Conservation (phyloP, 306 rosid species). For the Begonia loranthoides region DNA sequence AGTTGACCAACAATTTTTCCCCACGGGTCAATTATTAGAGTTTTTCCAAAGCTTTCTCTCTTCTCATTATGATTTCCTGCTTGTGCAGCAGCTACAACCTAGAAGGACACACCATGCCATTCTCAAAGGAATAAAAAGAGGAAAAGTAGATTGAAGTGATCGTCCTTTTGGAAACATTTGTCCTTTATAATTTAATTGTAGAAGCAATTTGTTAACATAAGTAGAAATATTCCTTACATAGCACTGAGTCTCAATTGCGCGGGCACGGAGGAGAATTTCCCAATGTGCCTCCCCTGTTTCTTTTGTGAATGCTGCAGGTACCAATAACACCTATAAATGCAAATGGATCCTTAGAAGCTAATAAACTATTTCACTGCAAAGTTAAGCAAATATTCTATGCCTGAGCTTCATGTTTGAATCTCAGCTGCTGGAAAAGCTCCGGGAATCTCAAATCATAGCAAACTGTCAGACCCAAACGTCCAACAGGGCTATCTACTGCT, state of each 20-base stretch:
- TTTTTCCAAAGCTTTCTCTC: conserved; percentile 84
- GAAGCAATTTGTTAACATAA: not conserved
- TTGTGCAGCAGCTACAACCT: conserved; percentile 98
- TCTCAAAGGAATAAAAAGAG: conserved; percentile 7
- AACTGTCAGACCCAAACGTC: conserved; percentile 78
- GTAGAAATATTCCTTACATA: conserved; percentile 37
- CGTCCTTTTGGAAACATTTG: conserved; percentile 1
- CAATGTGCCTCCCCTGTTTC: conserved; percentile 91
- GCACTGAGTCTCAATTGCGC: conserved; percentile 95
- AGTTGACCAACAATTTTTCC: conserved; percentile 66
- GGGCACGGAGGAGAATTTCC: conserved; percentile 94
- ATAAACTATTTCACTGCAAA: conserved; percentile 13
- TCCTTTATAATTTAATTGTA: not conserved
- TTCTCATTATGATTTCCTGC: conserved; percentile 63
- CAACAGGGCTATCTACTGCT: conserved; percentile 76
- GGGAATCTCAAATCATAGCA: conserved; percentile 98
- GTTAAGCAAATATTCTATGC: conserved; percentile 15
- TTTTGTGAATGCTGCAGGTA: conserved; percentile 82
- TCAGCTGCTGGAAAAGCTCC: conserved; percentile 63
- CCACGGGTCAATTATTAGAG: conserved; percentile 93
- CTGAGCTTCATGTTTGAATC: conserved; percentile 75
- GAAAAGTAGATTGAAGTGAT: conserved; percentile 5
- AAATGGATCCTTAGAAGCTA: conserved; percentile 10
- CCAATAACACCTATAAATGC: conserved; percentile 54
- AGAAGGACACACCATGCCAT: conserved; percentile 19